Percentiles rank a stretch among this genome's conserved stretches.
phyloP scores from a whole-genome alignment of 2,329 filamentous ascomycete species.

The Pseudocercospora macadamiae region DNA sequence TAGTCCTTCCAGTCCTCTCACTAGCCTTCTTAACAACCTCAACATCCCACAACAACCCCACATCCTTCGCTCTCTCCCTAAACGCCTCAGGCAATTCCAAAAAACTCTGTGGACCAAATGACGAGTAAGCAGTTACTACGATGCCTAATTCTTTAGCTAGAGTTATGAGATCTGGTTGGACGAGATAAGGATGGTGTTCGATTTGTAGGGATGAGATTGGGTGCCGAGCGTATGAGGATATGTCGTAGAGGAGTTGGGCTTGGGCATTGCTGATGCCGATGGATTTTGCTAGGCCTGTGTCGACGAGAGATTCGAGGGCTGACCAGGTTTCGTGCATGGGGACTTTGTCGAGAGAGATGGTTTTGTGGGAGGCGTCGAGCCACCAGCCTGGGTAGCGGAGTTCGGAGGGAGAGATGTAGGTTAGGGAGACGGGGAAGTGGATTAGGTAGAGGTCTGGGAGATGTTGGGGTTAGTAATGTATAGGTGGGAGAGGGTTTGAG shows the following conservation, averaged over 20 bases:
- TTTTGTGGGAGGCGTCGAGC: slow-evolving; percentile 8
- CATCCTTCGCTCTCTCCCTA: slow-evolving; percentile 15
- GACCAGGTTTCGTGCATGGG: slow-evolving; percentile 15
- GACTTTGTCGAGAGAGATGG: slow-evolving; percentile 11
- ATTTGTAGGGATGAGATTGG: slow-evolving; percentile 14
- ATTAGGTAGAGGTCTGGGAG: slow-evolving; percentile 65
- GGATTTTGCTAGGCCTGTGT: slow-evolving; percentile 13
- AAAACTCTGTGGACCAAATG: slow-evolving; percentile 17
- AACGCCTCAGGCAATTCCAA: slow-evolving; percentile 16
- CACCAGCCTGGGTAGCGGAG: slow-evolving; percentile 21
- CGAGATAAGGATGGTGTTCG: slow-evolving; percentile 20
- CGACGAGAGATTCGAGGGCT: slow-evolving; percentile 17
- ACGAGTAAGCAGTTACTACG: slow-evolving; percentile 17
- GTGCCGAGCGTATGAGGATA: slow-evolving; percentile 8
- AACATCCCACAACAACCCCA: slow-evolving; percentile 11
- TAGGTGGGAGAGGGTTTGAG: too few species aligned
- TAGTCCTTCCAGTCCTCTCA: slow-evolving; percentile 9
- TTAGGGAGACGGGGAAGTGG: slow-evolving; percentile 44
- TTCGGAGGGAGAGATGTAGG: slow-evolving; percentile 22
- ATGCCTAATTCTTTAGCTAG: slow-evolving; percentile 13
- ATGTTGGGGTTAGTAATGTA: too few species aligned
- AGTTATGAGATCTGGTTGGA: slow-evolving; percentile 10
- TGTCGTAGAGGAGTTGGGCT: slow-evolving; percentile 17
- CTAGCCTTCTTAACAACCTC: slow-evolving; percentile 14
- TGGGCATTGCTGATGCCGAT: slow-evolving; percentile 19